Percentiles rank a stretch among this genome's conserved stretches.
phyloP scores from a whole-genome alignment of 2,329 filamentous ascomycete genomes.

The Rosellinia necatrix region DNA sequence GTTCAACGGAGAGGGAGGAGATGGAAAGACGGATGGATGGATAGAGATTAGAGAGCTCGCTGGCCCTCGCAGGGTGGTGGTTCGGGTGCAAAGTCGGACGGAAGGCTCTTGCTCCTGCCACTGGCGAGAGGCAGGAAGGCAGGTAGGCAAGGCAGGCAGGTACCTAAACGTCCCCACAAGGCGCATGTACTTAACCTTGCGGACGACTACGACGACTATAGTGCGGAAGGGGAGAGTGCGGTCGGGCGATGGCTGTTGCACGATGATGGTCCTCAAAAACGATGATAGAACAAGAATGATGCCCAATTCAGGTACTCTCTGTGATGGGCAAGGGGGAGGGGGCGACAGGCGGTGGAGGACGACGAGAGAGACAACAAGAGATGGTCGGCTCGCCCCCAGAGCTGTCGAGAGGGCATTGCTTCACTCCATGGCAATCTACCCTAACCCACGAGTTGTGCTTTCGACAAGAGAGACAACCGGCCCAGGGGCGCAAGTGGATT shows the following conservation, averaged over 20 bases:
- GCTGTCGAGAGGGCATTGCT: conserved; percentile 39
- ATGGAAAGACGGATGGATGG: not conserved
- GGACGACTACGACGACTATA: not conserved
- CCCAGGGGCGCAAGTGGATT: conserved; percentile 33
- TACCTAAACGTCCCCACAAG: conserved; percentile 10
- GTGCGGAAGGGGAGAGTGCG: not conserved
- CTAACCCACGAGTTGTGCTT: conserved; percentile 38
- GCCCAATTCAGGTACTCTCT: not conserved
- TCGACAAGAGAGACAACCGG: conserved; percentile 37
- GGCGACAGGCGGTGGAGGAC: conserved; percentile 39
- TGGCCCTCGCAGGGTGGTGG: not conserved
- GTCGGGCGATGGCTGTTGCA: not conserved
- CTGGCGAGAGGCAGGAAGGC: conserved; percentile 9
- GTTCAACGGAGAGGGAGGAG: not conserved
- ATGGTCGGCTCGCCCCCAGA: conserved; percentile 39
- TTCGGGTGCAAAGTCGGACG: not conserved
- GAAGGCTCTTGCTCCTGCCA: not conserved
- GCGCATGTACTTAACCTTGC: conserved; percentile 18
- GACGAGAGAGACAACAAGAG: conserved; percentile 40
- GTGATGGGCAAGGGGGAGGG: conserved; percentile 18
- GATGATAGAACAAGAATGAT: not conserved
- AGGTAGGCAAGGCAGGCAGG: no score
- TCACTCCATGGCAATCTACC: conserved; percentile 34
- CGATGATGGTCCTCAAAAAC: not conserved
- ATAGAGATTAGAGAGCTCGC: no score